A percentile compares a stretch with the other conserved stretches of the same genome.
phyloP scores from a whole-genome alignment of 129 eudicot genomes.

The Tagetes patula region DNA sequence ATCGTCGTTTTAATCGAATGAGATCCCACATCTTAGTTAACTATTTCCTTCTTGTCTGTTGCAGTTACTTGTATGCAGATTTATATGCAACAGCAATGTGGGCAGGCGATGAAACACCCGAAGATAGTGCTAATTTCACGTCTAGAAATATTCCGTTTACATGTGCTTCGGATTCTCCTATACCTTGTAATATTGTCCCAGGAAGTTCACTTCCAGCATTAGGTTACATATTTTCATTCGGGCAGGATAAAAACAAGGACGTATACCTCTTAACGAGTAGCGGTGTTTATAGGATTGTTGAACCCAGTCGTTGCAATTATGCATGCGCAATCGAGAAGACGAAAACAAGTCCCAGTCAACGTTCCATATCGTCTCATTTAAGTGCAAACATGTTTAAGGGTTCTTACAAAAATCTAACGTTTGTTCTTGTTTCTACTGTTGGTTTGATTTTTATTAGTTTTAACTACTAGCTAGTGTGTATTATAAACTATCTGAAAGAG shows the following conservation, averaged over 20 bases:
- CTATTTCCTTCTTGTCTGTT: background rate
- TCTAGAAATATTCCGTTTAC: slow-evolving; percentile 40
- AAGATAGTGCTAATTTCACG: slow-evolving; percentile 65
- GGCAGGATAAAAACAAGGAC: slow-evolving; percentile 63
- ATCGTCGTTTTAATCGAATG: no score
- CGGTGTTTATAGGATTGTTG: slow-evolving; percentile 77
- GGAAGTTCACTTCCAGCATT: slow-evolving; percentile 56
- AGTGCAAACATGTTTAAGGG: slow-evolving; percentile 32
- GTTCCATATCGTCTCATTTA: slow-evolving; percentile 43
- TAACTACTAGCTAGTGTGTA: background rate
- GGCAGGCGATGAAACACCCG: slow-evolving; percentile 64
- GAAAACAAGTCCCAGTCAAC: slow-evolving; percentile 24
- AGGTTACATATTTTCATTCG: slow-evolving; percentile 71
- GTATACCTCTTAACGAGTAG: slow-evolving; percentile 56
- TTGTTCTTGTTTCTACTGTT: slow-evolving; percentile 26
- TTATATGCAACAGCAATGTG: slow-evolving; percentile 69
- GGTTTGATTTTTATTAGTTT: slow-evolving; percentile 7
- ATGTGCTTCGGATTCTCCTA: slow-evolving; percentile 66
- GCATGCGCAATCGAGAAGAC: slow-evolving; percentile 50
- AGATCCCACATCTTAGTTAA: background rate
- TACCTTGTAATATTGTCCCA: slow-evolving; percentile 50
- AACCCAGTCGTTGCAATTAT: slow-evolving; percentile 72
- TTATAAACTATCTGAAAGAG: no score
- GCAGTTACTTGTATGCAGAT: slow-evolving; percentile 77
- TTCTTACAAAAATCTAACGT: slow-evolving; percentile 13